Conservation (phyloP, 305 asterid species). For the Solanum aculeatissimum region DNA sequence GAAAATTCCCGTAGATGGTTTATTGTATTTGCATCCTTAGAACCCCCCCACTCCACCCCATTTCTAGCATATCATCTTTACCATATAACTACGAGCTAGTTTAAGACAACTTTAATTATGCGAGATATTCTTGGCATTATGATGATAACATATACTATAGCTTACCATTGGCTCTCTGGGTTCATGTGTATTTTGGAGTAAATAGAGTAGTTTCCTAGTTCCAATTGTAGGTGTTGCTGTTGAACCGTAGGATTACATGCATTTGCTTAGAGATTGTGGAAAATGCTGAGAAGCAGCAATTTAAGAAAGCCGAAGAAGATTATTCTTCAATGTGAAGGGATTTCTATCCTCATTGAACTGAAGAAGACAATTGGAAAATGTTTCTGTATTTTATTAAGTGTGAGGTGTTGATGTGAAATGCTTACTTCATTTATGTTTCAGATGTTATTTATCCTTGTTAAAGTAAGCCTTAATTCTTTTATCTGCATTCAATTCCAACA, state of each 20-base stretch:
- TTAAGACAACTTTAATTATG: not conserved
- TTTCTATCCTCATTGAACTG: not conserved
- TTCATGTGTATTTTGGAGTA: too few species aligned
- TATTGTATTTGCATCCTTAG: not conserved
- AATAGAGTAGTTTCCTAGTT: not conserved
- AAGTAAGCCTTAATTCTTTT: not conserved
- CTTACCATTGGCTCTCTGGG: not conserved
- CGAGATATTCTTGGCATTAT: not conserved
- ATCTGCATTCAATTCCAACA: not conserved
- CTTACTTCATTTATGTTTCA: not conserved
- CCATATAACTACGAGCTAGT: not conserved
- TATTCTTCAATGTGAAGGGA: not conserved
- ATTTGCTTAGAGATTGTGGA: not conserved
- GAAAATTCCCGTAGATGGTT: not conserved
- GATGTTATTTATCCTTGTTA: not conserved
- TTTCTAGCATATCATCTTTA: not conserved
- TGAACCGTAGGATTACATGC: not conserved
- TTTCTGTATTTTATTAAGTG: not conserved
- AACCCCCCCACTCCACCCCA: not conserved
- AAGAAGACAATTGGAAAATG: not conserved
- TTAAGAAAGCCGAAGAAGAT: not conserved
- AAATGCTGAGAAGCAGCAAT: not conserved
- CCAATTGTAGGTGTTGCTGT: not conserved
- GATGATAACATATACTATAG: not conserved
- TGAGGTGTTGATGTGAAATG: not conserved